These are phyloP conservation scores for Pseudopyrenochaeta lycopersici DNA, from an alignment of 2,329 filamentous ascomycete genomes.

Conservation along the genomic window DNA sequence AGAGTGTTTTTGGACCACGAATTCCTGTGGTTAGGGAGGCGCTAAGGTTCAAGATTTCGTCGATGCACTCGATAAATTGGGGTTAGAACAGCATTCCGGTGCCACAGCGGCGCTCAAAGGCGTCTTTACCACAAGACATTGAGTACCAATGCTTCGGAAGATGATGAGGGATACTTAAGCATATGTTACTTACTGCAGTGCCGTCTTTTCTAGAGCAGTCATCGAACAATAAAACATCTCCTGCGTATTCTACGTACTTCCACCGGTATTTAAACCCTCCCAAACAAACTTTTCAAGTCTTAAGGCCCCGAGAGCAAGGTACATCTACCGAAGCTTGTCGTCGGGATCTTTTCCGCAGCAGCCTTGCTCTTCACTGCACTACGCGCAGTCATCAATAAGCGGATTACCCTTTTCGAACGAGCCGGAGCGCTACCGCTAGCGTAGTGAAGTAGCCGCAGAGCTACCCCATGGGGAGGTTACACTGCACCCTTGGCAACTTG, in stretches of 20 bases:
- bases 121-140: conserved; percentile 64
- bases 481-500: not conserved
- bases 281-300: too few species aligned
- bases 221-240: too few species aligned
- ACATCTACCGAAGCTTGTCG: not conserved
- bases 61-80: conserved; percentile 53
- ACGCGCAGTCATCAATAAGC: not conserved
- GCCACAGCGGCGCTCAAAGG: conserved; percentile 29
- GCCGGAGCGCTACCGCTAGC: not conserved
- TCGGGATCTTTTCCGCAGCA: not conserved
- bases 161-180: conserved; percentile 35
- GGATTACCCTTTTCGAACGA: not conserved
- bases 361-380: not conserved
- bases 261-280: too few species aligned
- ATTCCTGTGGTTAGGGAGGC: conserved; percentile 59
- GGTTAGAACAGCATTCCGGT: conserved; percentile 22
- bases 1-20: conserved; percentile 64
- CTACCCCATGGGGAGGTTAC: not conserved
- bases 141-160: conserved; percentile 58
- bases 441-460: not conserved
- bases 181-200: too few species aligned
- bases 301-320: not conserved
- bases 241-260: too few species aligned
- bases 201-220: too few species aligned
- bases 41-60: conserved; percentile 61